These are phyloP conservation scores for Umbelopsis ramanniana DNA, from an alignment of 192 early-diverging fungal genomes.

Conservation along the genomic window DNA sequence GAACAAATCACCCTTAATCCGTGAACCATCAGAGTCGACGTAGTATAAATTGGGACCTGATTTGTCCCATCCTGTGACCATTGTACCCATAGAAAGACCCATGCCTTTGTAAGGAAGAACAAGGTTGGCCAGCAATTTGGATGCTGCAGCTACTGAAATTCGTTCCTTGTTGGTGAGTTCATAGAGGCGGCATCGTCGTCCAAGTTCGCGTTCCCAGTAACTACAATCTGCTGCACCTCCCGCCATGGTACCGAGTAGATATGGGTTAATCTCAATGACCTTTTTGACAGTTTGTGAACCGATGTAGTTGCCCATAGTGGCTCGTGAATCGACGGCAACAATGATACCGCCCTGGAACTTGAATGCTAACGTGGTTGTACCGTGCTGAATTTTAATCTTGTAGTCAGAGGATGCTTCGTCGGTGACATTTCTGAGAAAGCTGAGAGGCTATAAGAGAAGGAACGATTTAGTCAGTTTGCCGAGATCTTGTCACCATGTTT, in stretches of 20 bases:
- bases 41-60: conserved; percentile 95
- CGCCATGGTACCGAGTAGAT: conserved; percentile 98
- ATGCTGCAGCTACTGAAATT: conserved; percentile 97
- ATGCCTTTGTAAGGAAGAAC: conserved; percentile 98
- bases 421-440: conserved; percentile 84
- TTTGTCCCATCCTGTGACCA: conserved; percentile 99
- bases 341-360: conserved; percentile 94
- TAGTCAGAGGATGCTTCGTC: conserved; percentile 75
- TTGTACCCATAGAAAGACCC: conserved; percentile 99
- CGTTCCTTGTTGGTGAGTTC: conserved; percentile 98
- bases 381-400: conserved; percentile 91
- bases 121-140: conserved; percentile 96
- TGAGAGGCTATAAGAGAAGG: conserved; percentile 68
- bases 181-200: conserved; percentile 90
- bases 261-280: conserved; percentile 99
- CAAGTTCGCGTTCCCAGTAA: conserved; percentile 98
- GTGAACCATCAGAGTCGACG: conserved; percentile 93
- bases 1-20: conserved; percentile 87
- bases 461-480: background rate
- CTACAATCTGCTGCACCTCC: conserved; percentile 99
- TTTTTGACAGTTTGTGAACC: conserved; percentile 97
- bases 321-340: conserved; percentile 96
- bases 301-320: conserved; percentile 89
- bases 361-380: conserved; percentile 98
- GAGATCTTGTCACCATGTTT: background rate